Conservation (phyloP, 1,284 basidiomycete species). For the Paramarasmius palmivorus region DNA sequence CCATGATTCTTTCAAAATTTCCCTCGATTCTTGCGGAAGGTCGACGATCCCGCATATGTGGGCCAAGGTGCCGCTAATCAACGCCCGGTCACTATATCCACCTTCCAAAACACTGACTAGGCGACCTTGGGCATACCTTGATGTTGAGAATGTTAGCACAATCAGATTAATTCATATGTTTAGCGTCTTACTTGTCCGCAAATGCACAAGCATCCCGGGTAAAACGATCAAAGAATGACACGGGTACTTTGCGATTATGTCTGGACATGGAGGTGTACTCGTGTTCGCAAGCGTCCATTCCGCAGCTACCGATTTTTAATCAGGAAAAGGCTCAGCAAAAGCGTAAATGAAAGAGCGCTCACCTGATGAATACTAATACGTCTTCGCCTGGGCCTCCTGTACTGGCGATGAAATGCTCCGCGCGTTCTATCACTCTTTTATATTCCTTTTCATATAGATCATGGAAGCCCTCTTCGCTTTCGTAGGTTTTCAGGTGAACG, state of each 20-base stretch:
- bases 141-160: background rate
- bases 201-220: conserved; percentile 73
- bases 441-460: conserved; percentile 74
- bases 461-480: conserved; percentile 76
- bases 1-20: conserved; percentile 71
- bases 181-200: conserved; percentile 43
- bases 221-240: conserved; percentile 86
- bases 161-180: too few relatives aligned
- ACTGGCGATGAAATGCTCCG: conserved; percentile 68
- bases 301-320: conserved; percentile 50
- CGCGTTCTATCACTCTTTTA: conserved; percentile 68
- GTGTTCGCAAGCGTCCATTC: conserved; percentile 94
- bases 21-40: conserved; percentile 14
- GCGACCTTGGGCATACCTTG: conserved; percentile 61
- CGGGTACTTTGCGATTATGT: conserved; percentile 88
- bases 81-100: conserved; percentile 89
- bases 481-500: conserved; percentile 83
- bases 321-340: background rate
- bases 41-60: conserved; percentile 72
- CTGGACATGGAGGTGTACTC: conserved; percentile 92
- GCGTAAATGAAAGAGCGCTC: conserved; percentile 16
- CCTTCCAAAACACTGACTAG: conserved; percentile 92
- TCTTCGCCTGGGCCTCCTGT: conserved; percentile 71
- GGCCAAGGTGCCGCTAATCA: conserved; percentile 81
- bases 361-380: conserved; percentile 87